These are phyloP conservation scores for Erysimum cheiri DNA, from an alignment of 441 rosid species.

Conservation along the genomic window DNA sequence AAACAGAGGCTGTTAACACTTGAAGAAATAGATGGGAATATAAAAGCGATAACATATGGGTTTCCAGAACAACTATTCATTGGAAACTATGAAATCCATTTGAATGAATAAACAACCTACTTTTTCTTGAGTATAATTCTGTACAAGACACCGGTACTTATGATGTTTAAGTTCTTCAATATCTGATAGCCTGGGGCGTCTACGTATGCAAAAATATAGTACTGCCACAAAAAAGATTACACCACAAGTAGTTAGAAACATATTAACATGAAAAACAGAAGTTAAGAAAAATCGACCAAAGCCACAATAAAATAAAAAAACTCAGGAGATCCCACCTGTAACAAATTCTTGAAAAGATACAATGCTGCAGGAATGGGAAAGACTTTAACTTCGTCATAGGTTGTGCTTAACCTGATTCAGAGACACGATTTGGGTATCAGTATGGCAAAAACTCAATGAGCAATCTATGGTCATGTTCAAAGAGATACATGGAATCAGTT, in stretches of 20 bases:
- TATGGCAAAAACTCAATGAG: conserved; percentile 2
- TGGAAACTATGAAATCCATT: conserved; percentile 4
- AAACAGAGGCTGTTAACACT: conserved; percentile 3
- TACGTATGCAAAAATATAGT: conserved; percentile 95
- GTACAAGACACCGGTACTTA: conserved; percentile 92
- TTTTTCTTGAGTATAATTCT: conserved; percentile 87
- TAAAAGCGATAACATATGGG: background rate
- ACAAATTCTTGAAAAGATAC: conserved; percentile 94
- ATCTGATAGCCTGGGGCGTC: conserved; percentile 98
- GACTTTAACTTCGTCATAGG: conserved; percentile 84
- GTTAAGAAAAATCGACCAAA: conserved; percentile 21
- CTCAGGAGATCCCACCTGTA: conserved; percentile 63
- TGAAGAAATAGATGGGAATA: conserved; percentile 3
- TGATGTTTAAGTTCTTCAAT: conserved; percentile 92
- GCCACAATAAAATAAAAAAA: conserved; percentile 16
- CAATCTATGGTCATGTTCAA: background rate
- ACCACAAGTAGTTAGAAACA: conserved; percentile 36
- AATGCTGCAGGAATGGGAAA: conserved; percentile 93
- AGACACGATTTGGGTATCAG: conserved; percentile 27
- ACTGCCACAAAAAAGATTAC: conserved; percentile 56
- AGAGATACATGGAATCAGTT: conserved; percentile 18
- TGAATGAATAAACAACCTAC: conserved; percentile 52
- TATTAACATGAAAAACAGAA: background rate
- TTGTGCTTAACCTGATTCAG: conserved; percentile 77
- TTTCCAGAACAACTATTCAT: background rate